phyloP scores from a whole-genome alignment of 345 rosid genomes.

The Noccaea bulbosa region DNA sequence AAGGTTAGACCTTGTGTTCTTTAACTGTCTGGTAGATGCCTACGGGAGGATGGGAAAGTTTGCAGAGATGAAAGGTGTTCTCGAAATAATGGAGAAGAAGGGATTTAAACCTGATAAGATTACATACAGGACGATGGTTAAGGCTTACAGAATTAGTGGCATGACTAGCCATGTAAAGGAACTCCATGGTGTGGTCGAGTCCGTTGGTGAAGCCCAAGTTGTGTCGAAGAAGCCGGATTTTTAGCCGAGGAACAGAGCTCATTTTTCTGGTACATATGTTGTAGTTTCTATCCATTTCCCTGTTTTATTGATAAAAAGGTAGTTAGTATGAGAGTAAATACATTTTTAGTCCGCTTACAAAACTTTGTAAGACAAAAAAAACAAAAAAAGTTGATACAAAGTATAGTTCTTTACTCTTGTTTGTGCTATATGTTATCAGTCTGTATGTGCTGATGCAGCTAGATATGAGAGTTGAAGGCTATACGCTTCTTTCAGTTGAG shows the following conservation, averaged over 20 bases:
- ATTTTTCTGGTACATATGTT: constrained; percentile 15
- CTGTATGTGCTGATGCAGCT: constrained; percentile 60
- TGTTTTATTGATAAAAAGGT: constrained; percentile 16
- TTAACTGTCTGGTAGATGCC: constrained; percentile 89
- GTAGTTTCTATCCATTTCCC: not conserved
- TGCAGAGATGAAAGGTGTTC: constrained; percentile 87
- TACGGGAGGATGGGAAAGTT: constrained; percentile 85
- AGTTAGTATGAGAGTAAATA: constrained; percentile 25
- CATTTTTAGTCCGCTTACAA: constrained; percentile 13
- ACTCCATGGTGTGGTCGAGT: constrained; percentile 48
- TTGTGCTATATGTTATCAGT: constrained; percentile 36
- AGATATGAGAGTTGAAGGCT: constrained; percentile 75
- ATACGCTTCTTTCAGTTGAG: constrained; percentile 80
- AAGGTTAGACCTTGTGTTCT: constrained; percentile 72
- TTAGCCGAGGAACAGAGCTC: constrained; percentile 30
- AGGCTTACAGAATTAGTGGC: constrained; percentile 66
- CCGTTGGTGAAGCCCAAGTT: constrained; percentile 45
- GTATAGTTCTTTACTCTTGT: constrained; percentile 25
- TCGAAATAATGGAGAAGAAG: constrained; percentile 69
- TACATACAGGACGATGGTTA: constrained; percentile 83
- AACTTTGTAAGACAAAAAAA: constrained; percentile 18
- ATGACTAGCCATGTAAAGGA: constrained; percentile 75
- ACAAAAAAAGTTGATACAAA: constrained; percentile 6
- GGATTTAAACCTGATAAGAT: constrained; percentile 76
- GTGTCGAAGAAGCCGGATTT: constrained; percentile 60